These are phyloP conservation scores for Ogataea populi-albae DNA, from an alignment of 805 yeast species.

Conservation along the genomic window DNA sequence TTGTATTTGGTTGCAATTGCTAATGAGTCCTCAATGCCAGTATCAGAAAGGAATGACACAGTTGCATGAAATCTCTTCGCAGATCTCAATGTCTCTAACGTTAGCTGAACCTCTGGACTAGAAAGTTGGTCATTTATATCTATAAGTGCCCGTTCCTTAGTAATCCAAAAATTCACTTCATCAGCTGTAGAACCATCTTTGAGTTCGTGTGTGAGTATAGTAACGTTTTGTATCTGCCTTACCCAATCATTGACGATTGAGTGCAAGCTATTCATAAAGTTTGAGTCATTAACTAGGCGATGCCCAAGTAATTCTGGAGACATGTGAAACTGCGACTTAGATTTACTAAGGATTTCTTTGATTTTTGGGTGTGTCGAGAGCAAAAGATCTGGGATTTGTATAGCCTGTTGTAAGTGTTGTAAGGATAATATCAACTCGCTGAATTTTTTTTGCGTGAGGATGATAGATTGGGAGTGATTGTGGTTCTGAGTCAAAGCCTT, in stretches of 20 bases:
- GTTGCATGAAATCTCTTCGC: constrained; percentile 83
- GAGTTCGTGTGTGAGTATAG: constrained; percentile 51
- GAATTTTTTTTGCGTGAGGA: constrained; percentile 57
- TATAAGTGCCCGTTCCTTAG: constrained; percentile 59
- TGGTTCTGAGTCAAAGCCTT: constrained; percentile 40
- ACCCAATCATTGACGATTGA: constrained; percentile 72
- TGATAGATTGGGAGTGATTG: constrained; percentile 34
- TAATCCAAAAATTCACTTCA: constrained; percentile 76
- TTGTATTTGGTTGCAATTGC: constrained; percentile 53
- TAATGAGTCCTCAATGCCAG: constrained; percentile 58
- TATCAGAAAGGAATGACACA: constrained; percentile 67
- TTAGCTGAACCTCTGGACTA: constrained; percentile 49
- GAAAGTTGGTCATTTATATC: constrained; percentile 58
- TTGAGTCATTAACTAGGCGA: constrained; percentile 44
- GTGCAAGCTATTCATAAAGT: constrained; percentile 67
- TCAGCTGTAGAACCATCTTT: constrained; percentile 54
- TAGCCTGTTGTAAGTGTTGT: constrained; percentile 62
- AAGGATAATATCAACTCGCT: constrained; percentile 66
- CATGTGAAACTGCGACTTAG: constrained; percentile 8
- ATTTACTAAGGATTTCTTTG: constrained; percentile 33
- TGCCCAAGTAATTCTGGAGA: constrained; percentile 19
- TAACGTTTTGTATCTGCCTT: constrained; percentile 54
- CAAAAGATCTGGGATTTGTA: constrained; percentile 64
- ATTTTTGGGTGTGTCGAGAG: constrained; percentile 52
- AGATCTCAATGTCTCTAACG: constrained; percentile 57